These are phyloP conservation scores for Termitomyces sp. DNA, from an alignment of 1,284 basidiomycete species.

Conservation along the genomic window DNA sequence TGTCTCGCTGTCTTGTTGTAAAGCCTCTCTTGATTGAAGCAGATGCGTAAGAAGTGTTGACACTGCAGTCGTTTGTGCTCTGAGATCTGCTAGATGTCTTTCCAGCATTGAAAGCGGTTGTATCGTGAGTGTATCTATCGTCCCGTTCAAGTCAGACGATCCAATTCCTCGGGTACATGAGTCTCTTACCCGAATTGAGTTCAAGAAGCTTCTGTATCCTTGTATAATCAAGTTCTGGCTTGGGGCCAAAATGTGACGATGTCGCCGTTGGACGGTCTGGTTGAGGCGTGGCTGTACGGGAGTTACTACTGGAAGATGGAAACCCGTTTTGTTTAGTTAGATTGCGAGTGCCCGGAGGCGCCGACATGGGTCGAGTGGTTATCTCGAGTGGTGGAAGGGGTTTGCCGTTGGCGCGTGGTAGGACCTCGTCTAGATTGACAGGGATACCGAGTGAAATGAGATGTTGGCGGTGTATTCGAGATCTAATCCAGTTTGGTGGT, in stretches of 20 bases:
- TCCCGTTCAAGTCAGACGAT: neutral
- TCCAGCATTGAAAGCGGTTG: constrained; percentile 66
- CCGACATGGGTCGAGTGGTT: constrained; percentile 74
- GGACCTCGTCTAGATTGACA: constrained; percentile 87
- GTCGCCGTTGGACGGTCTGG: constrained; percentile 32
- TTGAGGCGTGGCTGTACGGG: constrained; percentile 57
- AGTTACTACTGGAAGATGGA: constrained; percentile 36
- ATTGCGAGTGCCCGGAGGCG: constrained; percentile 60
- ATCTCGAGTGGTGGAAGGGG: constrained; percentile 77
- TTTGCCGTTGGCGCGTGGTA: constrained; percentile 68
- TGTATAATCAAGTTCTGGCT: constrained; percentile 64
- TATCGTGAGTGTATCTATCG: constrained; percentile 63
- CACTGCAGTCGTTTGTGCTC: constrained; percentile 64
- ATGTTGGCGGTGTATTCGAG: constrained; percentile 82
- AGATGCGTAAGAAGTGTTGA: constrained; percentile 75
- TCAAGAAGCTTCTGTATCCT: constrained; percentile 64
- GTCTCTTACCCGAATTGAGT: constrained; percentile 60
- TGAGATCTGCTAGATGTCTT: constrained; percentile 60
- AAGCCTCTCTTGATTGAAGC: constrained; percentile 76
- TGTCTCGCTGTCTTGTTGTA: constrained; percentile 84
- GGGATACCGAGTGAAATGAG: constrained; percentile 87
- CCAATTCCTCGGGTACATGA: neutral
- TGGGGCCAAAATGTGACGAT: constrained; percentile 55
- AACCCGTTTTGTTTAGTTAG: constrained; percentile 33
- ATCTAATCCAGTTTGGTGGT: constrained; percentile 88